These are phyloP conservation scores for Acanthamoeba triangularis DNA, from an alignment of 208 protist genomes.

Conservation along the genomic window DNA sequence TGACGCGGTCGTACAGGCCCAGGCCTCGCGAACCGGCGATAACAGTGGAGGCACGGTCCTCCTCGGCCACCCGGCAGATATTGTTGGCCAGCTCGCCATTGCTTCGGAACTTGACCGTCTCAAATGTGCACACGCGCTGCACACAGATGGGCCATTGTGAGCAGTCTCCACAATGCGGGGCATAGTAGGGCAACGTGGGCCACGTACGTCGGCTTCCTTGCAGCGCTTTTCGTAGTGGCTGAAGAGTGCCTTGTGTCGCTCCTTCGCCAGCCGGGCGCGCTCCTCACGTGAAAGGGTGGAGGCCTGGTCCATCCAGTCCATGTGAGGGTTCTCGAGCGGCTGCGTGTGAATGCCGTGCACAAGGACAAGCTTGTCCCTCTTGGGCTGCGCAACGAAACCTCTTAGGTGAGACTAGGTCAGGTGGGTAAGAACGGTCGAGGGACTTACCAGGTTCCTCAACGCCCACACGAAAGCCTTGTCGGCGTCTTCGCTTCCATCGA, in stretches of 20 bases:
- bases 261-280: not conserved
- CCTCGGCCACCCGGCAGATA: constrained; percentile 62
- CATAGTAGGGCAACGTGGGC: not conserved
- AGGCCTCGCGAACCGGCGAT: constrained; percentile 63
- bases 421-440: not conserved
- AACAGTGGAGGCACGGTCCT: constrained; percentile 19
- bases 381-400: not conserved
- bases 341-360: constrained; percentile 46
- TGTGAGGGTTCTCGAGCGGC: constrained; percentile 41
- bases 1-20: constrained; percentile 50
- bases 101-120: constrained; percentile 54
- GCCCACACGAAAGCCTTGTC: constrained; percentile 62
- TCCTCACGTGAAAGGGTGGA: constrained; percentile 17
- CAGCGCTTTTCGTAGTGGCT: constrained; percentile 47
- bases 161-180: not conserved
- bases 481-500: constrained; percentile 67
- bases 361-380: constrained; percentile 39
- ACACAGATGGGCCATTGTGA: not conserved
- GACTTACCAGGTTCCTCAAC: not conserved
- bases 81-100: constrained; percentile 59
- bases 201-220: constrained; percentile 12
- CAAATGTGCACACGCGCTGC: constrained; percentile 41
- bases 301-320: constrained; percentile 59
- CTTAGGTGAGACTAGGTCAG: not conserved
- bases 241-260: constrained; percentile 63